These are phyloP conservation scores for Blastobotrys parvus DNA, from an alignment of 805 yeast genomes.

Conservation along the genomic window DNA sequence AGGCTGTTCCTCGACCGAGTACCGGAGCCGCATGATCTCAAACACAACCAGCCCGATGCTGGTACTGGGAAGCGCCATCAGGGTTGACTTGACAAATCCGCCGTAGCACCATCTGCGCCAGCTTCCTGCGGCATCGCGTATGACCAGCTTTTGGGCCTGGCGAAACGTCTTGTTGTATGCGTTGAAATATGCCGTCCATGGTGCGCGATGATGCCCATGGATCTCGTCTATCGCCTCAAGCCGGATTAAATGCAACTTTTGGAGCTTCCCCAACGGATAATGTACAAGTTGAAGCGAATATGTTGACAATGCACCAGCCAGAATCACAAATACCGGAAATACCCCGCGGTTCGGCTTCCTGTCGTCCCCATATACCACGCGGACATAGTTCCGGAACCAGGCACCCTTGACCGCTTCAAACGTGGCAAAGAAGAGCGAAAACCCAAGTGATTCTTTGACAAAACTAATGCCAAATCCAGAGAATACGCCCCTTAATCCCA, in stretches of 20 bases:
- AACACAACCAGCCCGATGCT: conserved; percentile 77
- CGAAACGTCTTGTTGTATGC: conserved; percentile 70
- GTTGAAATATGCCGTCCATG: conserved; percentile 48
- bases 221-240: conserved; percentile 71
- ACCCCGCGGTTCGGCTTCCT: conserved; percentile 35
- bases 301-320: conserved; percentile 88
- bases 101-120: conserved; percentile 66
- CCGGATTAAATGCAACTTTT: conserved; percentile 68
- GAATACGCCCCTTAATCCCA: conserved; percentile 78
- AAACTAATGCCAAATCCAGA: conserved; percentile 81
- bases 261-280: conserved; percentile 74
- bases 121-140: conserved; percentile 43
- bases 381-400: conserved; percentile 23
- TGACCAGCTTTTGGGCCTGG: conserved; percentile 44
- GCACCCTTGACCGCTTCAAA: conserved; percentile 70
- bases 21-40: conserved; percentile 57
- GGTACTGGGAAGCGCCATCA: conserved; percentile 79
- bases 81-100: conserved; percentile 66
- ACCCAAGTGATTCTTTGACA: conserved; percentile 70
- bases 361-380: conserved; percentile 7
- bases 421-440: conserved; percentile 74
- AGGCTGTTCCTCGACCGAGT: conserved; percentile 10
- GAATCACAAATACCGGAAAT: conserved; percentile 58
- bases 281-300: conserved; percentile 66
- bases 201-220: conserved; percentile 19